Percentiles rank a stretch among this genome's conserved stretches.
Evolutionary conservation across 768 basidiomycete genomes (phyloP).

Genomic region (Nevesoporus exiguus): DNA sequence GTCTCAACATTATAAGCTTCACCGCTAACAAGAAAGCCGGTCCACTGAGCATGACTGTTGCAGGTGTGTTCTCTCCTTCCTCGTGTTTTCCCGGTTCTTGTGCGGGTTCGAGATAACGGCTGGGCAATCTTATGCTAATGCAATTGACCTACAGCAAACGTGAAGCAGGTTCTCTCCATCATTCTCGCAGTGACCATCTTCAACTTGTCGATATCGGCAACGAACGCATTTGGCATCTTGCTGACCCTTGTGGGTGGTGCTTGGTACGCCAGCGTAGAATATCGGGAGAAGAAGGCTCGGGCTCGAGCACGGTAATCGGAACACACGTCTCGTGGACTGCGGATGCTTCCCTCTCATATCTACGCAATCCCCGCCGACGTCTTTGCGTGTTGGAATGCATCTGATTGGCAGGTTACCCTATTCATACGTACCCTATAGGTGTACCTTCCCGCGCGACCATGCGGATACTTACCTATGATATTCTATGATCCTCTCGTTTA

Average conservation of each 20-base stretch:
- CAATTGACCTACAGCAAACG: conserved; percentile 62
- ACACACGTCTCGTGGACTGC: neutral
- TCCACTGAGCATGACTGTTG: conserved; percentile 87
- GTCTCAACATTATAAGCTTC: conserved; percentile 90
- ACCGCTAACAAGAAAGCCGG: conserved; percentile 93
- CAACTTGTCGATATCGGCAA: conserved; percentile 70
- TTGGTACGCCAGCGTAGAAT: conserved; percentile 71
- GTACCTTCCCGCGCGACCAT: neutral
- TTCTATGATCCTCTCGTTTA: neutral
- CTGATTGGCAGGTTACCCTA: neutral
- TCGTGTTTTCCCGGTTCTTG: neutral
- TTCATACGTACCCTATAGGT: neutral
- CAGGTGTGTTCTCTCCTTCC: conserved; percentile 47
- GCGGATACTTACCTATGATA: neutral
- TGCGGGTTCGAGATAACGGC: neutral
- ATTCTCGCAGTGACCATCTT: conserved; percentile 82
- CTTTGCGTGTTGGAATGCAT: neutral
- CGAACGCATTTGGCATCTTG: conserved; percentile 79
- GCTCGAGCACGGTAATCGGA: conserved; percentile 16
- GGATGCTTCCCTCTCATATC: neutral
- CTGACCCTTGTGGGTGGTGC: conserved; percentile 86
- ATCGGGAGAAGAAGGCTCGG: conserved; percentile 41
- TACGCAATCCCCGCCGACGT: neutral
- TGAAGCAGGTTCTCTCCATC: conserved; percentile 92
- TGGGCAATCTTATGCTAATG: conserved; percentile 6